Evolutionary conservation across 1,284 basidiomycete species (phyloP).

Genomic region (Trametes sp.): DNA sequence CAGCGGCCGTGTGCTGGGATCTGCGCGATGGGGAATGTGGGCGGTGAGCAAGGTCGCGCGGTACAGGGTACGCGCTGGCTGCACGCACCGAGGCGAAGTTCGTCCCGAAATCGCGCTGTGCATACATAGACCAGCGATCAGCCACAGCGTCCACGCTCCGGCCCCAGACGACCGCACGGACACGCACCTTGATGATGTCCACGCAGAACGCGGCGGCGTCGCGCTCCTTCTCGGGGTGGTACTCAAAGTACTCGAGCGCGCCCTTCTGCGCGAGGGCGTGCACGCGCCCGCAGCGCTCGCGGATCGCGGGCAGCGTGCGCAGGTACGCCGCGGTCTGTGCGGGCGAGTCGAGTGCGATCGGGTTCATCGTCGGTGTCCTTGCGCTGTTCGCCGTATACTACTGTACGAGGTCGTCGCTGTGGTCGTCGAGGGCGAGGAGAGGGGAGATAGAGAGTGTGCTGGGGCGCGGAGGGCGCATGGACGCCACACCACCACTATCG

Average conservation of each 20-base stretch:
- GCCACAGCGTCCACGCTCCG: no score
- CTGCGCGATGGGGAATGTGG: slow-evolving; percentile 43
- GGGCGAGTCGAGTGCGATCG: slow-evolving; percentile 31
- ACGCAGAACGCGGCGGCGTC: slow-evolving; percentile 85
- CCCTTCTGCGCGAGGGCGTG: slow-evolving; percentile 78
- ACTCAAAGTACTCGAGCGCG: slow-evolving; percentile 86
- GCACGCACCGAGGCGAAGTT: slow-evolving; percentile 64
- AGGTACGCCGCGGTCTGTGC: slow-evolving; percentile 72
- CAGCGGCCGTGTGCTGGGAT: slow-evolving; percentile 93
- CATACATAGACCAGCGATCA: neutral
- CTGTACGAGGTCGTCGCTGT: neutral
- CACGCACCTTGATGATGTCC: slow-evolving; percentile 76
- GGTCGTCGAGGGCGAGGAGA: neutral
- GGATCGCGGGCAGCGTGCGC: slow-evolving; percentile 86
- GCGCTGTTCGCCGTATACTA: neutral
- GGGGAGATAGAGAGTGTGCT: no score
- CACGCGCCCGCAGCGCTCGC: slow-evolving; percentile 84
- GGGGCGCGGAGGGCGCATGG: no score
- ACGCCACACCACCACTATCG: slow-evolving; percentile 2
- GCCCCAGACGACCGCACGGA: neutral
- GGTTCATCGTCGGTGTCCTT: slow-evolving; percentile 18
- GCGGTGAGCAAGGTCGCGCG: neutral
- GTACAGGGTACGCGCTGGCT: neutral
- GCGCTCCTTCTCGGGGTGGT: slow-evolving; percentile 78
- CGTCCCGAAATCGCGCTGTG: slow-evolving; percentile 83